These are phyloP conservation scores for Parachaetomium inaequale DNA, from an alignment of 495 filamentous ascomycete genomes.

Conservation along the genomic window DNA sequence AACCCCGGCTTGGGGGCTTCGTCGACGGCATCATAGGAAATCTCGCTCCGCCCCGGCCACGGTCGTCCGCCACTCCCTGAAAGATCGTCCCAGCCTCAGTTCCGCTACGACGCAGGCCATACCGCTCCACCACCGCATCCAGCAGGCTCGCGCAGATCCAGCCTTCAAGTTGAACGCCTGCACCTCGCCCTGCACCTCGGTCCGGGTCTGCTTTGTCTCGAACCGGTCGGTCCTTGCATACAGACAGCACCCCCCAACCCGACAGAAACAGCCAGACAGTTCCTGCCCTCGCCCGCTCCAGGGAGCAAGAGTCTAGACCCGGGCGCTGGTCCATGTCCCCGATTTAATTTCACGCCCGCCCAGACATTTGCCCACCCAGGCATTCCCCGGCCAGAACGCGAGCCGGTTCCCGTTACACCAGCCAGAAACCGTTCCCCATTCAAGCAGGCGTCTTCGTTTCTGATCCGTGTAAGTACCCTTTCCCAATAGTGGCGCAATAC, in stretches of 20 bases:
- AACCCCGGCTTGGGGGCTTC: too few species aligned
- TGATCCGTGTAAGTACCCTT: constrained; percentile 11
- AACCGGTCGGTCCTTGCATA: constrained; percentile 1
- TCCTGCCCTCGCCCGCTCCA: background rate
- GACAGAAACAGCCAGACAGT: background rate
- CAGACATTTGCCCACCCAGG: background rate
- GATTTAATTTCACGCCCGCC: constrained; percentile 12
- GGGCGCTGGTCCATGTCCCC: background rate
- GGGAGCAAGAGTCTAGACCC: constrained; percentile 7
- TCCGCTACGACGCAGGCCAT: background rate
- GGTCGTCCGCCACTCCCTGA: too few species aligned
- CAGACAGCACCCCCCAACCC: background rate
- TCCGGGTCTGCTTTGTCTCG: background rate
- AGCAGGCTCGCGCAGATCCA: background rate
- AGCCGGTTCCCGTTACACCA: constrained; percentile 8
- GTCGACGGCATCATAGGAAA: background rate
- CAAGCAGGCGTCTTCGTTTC: background rate
- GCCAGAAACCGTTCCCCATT: background rate
- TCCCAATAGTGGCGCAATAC: constrained; percentile 4
- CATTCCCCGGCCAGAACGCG: constrained; percentile 8
- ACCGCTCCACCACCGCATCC: background rate
- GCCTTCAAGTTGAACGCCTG: background rate
- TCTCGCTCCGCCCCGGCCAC: too few species aligned
- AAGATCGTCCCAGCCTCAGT: background rate
- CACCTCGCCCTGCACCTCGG: background rate